Conservation (phyloP, 2,329 filamentous ascomycete species). For the Acrocalymma vagum region DNA sequence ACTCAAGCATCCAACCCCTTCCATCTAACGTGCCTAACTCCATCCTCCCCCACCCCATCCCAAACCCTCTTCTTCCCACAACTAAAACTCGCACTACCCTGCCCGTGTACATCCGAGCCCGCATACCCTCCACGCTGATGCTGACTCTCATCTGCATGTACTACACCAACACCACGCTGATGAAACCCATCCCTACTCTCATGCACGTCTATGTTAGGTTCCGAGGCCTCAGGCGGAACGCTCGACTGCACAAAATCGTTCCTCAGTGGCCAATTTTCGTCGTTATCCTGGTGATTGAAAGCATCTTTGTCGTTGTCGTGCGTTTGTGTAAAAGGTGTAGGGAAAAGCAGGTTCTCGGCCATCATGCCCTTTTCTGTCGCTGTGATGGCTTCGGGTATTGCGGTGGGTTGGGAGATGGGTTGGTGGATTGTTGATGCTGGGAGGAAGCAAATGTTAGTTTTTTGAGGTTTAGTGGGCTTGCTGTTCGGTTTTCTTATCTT, state of each 20-base stretch:
- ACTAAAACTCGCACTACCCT: conserved; percentile 7
- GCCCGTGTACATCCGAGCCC: not conserved
- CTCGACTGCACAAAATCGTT: not conserved
- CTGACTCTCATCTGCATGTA: not conserved
- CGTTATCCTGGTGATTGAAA: conserved; percentile 1
- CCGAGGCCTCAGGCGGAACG: too few species aligned
- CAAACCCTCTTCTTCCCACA: conserved; percentile 19
- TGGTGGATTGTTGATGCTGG: conserved; percentile 1
- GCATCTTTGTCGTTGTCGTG: not conserved
- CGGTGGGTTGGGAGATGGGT: not conserved
- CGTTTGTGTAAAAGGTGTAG: not conserved
- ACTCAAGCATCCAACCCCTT: conserved; percentile 26
- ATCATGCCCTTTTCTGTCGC: conserved; percentile 35
- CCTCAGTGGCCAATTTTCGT: not conserved
- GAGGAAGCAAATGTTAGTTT: too few species aligned
- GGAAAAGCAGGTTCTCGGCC: conserved; percentile 21
- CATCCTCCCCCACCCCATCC: conserved; percentile 13
- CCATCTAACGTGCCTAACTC: conserved; percentile 23
- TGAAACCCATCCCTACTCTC: too few species aligned
- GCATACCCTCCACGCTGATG: not conserved
- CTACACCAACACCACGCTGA: too few species aligned
- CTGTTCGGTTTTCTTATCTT: too few species aligned
- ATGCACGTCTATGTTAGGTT: too few species aligned
- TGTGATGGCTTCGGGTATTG: conserved; percentile 18
- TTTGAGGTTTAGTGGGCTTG: too few species aligned